Percentiles rank a stretch among this genome's conserved stretches.
Evolutionary conservation across 2,329 filamentous ascomycete genomes (phyloP).

Genomic region (Dendryphion nanum): DNA sequence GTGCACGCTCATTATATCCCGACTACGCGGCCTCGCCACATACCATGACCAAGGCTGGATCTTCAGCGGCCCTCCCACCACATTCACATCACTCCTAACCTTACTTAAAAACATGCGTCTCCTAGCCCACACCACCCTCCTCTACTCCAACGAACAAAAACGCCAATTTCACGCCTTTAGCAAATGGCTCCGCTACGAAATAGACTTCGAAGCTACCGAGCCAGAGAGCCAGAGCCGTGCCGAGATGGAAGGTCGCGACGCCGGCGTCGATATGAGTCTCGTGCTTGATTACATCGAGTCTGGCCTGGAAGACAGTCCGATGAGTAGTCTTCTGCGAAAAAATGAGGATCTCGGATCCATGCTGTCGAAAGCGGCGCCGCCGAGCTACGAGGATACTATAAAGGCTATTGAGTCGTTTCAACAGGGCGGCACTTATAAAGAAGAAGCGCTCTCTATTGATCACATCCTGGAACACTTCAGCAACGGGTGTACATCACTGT

Average conservation of each 20-base stretch:
- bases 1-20: slow-evolving; percentile 75
- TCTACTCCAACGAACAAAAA: slow-evolving; percentile 72
- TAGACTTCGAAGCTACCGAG: slow-evolving; percentile 71
- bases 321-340: slow-evolving; percentile 58
- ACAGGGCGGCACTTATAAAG: slow-evolving; percentile 44
- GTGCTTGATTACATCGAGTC: slow-evolving; percentile 76
- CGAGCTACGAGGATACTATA: slow-evolving; percentile 31
- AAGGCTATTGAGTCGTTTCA: slow-evolving; percentile 37
- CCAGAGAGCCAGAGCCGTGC: slow-evolving; percentile 58
- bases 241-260: slow-evolving; percentile 75
- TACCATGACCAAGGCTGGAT: slow-evolving; percentile 68
- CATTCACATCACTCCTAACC: slow-evolving; percentile 55
- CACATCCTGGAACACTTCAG: slow-evolving; percentile 31
- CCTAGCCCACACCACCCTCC: slow-evolving; percentile 70
- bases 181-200: slow-evolving; percentile 78
- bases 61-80: slow-evolving; percentile 50
- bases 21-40: slow-evolving; percentile 77
- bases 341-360: slow-evolving; percentile 34
- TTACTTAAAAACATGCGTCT: slow-evolving; percentile 73
- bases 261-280: slow-evolving; percentile 68
- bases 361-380: slow-evolving; percentile 4
- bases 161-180: slow-evolving; percentile 77
- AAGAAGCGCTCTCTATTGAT: slow-evolving; percentile 42
- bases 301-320: slow-evolving; percentile 64
- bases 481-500: slow-evolving; percentile 29